Evolutionary conservation across 208 protist genomes (phyloP), one percentile per base, ranked within the genome.

Genomic region (Wallacemonas sp.): DNA sequence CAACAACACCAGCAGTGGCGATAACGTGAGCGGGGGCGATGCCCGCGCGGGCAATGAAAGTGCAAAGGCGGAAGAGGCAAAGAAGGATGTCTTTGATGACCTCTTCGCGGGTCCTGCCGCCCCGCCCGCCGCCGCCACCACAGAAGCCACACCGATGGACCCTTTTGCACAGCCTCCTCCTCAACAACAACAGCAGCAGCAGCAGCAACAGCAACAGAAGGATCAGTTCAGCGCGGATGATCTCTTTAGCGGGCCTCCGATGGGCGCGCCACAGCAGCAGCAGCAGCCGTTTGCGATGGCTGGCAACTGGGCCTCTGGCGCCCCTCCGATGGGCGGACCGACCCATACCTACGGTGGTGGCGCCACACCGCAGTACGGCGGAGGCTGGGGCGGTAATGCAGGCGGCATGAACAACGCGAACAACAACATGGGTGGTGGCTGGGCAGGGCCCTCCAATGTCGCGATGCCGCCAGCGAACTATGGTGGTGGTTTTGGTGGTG

Each of bases 11-110:
- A 19, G 14, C 22, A 44, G 9, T 12, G 42, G 31, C 62, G 21
- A 39, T 3, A 66, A 39, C 49, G 73, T 41, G 2, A 14, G 30
- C 31, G n/a, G n/a, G n/a, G n/a, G n/a, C n/a, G n/a, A n/a, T n/a
- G n/a, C n/a, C n/a, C n/a, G n/a, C n/a, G n/a, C 17, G 30, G 26
- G n/a, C 33, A 45, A 30, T 49, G 41, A 53, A 66, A 55, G 19
- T 31, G n/a, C 24, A 47, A 31, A 58, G 58, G 14, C 54, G 17
- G 62, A 65, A 17, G 24, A 47, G 51, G 70, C 74, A 36, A 75
- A 73, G 59, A 80, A 81, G 62, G 80, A 90, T 47, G 55, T 89
- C 31, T 83, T 93, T 46, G 87, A 93, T 47, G 84, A 93, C 51
- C 72, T 93, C 24, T 93, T 93, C 66, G 78, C 76, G 1, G 70